These are phyloP conservation scores for Polyporus arcularius DNA, from an alignment of 768 basidiomycete genomes.

Conservation along the genomic window DNA sequence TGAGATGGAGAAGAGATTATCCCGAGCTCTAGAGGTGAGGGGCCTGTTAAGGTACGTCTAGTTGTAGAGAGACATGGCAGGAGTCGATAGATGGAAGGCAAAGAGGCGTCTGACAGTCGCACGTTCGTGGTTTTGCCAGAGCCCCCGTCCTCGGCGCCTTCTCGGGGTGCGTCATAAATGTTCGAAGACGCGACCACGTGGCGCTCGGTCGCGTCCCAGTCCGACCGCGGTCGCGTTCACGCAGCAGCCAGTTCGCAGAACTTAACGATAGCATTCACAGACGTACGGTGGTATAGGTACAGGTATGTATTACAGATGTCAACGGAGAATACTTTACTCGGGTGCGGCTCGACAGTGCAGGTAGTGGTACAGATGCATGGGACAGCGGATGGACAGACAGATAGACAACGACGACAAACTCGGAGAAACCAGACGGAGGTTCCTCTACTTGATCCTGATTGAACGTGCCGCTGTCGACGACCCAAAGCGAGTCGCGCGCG, in stretches of 20 bases:
- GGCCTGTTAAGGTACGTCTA: conserved; percentile 11
- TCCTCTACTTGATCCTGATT: conserved; percentile 46
- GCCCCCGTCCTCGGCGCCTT: neutral
- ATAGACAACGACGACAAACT: neutral
- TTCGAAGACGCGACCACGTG: neutral
- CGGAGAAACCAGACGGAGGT: neutral
- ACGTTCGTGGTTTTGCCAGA: conserved; percentile 21
- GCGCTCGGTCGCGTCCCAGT: neutral
- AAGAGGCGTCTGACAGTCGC: conserved; percentile 4
- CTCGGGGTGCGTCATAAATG: neutral
- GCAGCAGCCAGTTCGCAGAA: neutral
- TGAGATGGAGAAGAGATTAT: conserved; percentile 1
- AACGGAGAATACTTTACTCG: conserved; percentile 8
- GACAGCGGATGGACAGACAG: conserved; percentile 2
- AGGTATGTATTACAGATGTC: conserved; percentile 14
- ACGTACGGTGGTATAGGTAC: conserved; percentile 6
- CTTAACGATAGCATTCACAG: neutral
- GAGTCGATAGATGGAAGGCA: neutral
- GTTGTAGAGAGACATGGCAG: conserved; percentile 11
- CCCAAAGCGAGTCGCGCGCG: conserved; percentile 35
- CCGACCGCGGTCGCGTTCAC: neutral
- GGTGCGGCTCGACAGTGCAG: conserved; percentile 8
- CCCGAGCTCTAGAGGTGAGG: conserved; percentile 6
- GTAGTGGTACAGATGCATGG: conserved; percentile 25
- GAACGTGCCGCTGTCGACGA: conserved; percentile 33